Percentiles rank a stretch among this genome's conserved stretches.
phyloP scores from a whole-genome alignment of 495 filamentous ascomycete genomes.

The Cenococcum geophilum region DNA sequence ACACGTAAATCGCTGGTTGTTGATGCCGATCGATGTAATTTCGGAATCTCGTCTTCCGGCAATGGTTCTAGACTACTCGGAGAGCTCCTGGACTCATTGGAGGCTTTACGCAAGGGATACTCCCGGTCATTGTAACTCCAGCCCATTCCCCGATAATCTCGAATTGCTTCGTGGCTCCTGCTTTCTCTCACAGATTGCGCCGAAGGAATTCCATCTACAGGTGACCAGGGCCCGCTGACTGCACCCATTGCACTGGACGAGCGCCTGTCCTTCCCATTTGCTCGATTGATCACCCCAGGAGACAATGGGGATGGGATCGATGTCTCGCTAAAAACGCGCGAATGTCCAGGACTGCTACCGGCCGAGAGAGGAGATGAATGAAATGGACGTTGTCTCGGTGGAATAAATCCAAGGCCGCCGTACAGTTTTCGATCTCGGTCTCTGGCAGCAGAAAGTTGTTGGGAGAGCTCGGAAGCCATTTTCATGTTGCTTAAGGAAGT shows the following conservation, averaged over 20 bases:
- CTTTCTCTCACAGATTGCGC: slow-evolving; percentile 26
- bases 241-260: slow-evolving; percentile 29
- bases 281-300: slow-evolving; percentile 11
- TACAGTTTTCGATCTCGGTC: slow-evolving; percentile 25
- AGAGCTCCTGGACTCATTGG: slow-evolving; percentile 21
- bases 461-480: slow-evolving; percentile 22
- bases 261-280: slow-evolving; percentile 16
- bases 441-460: slow-evolving; percentile 23
- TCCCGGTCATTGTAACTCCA: slow-evolving; percentile 12
- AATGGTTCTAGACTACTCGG: slow-evolving; percentile 33
- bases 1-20: slow-evolving; percentile 62
- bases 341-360: slow-evolving; percentile 29
- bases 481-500: slow-evolving; percentile 22
- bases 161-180: slow-evolving; percentile 25
- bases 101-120: slow-evolving; percentile 21
- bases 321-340: slow-evolving; percentile 33
- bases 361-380: slow-evolving; percentile 27
- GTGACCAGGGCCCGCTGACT: slow-evolving; percentile 27
- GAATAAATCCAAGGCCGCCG: slow-evolving; percentile 23
- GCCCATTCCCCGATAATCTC: slow-evolving; percentile 12
- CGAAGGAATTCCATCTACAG: slow-evolving; percentile 20
- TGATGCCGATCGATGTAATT: slow-evolving; percentile 50
- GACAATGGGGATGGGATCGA: slow-evolving; percentile 26
- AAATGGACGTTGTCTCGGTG: slow-evolving; percentile 14
- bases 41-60: slow-evolving; percentile 49